Base-by-base conservation (phyloP, 768 basidiomycete species). In the Calocera viscosa region DNA sequence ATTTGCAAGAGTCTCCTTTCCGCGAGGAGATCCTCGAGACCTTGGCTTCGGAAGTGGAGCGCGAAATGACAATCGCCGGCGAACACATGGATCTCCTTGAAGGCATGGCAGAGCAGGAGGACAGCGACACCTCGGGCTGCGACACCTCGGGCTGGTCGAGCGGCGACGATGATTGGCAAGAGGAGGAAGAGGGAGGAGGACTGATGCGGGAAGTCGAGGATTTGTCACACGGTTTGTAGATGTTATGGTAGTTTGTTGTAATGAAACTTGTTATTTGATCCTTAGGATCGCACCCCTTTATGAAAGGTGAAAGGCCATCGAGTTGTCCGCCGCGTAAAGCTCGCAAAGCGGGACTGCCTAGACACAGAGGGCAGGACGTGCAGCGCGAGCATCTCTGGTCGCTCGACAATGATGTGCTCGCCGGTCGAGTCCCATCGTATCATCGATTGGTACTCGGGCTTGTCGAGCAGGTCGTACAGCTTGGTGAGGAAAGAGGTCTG, bases 401-500 rank as follows among this genome's bases (percentile, higher is more conserved):
- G 81, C 74, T 94, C 93, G 66, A 96, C 93, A 77, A 96, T 92
- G 81, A 96, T 94, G 74, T 93, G 89, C 75, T 93, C 90, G 69
- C 93, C 94, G 24, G 87, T 86, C 17, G 89, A 87, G 74, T 94
- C 92, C 93, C 93, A 96, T 65, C 93, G 88, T 75, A 96, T 94
- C 89, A 95, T 94, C 76, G 93, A 90, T 72, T 94, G 90, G 77
- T 94, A 94, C 78, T 94, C 92, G 67, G 89, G 85, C 63, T 91
- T 87, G 76, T 93, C 91, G 74, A 93, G 85, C 64, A 93, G 86
- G 64, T 91, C 88, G 84, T 94, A 96, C 64, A 96, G 84, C 82
- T 94, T 95, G 76, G 93, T 96, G 74, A 96, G 82, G 76, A 96
- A 96, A n/a, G 93, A 94, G 0, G 91, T 89, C 80, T 93, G 90